A percentile compares a stretch with the other conserved stretches of the same genome.
These are phyloP conservation scores for Aphanomyces invadans DNA, from an alignment of 352 stramenopile species.

Conservation along the genomic window DNA sequence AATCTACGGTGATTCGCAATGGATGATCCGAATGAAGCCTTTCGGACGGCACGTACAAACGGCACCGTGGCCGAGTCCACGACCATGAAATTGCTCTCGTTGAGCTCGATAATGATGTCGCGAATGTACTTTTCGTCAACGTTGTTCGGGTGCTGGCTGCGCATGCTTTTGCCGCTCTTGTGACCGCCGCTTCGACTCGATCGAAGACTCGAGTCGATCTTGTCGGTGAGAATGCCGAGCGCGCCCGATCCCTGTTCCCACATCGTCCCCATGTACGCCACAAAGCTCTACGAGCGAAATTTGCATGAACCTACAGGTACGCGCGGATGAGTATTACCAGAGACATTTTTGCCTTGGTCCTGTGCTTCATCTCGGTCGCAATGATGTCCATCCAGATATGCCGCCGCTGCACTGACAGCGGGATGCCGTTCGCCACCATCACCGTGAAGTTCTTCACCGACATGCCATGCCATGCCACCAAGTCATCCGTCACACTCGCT, in stretches of 20 bases:
- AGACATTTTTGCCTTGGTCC: slow-evolving; percentile 39
- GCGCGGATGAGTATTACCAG: no score
- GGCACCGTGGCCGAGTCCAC: not conserved
- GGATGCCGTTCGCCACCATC: slow-evolving; percentile 30
- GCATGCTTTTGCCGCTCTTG: not conserved
- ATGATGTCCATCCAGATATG: slow-evolving; percentile 53
- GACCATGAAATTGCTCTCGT: slow-evolving; percentile 4
- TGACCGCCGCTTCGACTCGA: not conserved
- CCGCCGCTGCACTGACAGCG: slow-evolving; percentile 32
- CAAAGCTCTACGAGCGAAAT: not conserved
- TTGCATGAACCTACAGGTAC: not conserved
- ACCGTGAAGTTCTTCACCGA: slow-evolving; percentile 45
- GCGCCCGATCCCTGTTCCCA: not conserved
- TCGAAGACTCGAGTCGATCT: not conserved
- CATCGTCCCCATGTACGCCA: slow-evolving; percentile 2
- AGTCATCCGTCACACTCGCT: slow-evolving; percentile 42
- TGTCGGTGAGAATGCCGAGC: not conserved
- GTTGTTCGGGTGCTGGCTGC: not conserved
- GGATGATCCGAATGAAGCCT: not conserved
- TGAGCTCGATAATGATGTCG: slow-evolving; percentile 16
- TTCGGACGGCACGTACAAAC: slow-evolving; percentile 10
- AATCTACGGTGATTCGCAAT: slow-evolving; percentile 18
- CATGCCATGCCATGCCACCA: slow-evolving; percentile 47
- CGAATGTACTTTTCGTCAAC: slow-evolving; percentile 9
- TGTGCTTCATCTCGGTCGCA: slow-evolving; percentile 37